Percentiles rank a stretch among this genome's conserved stretches.
Evolutionary conservation across 116 monocot genomes (phyloP).

Genomic region (Papilionanthe hybrid): DNA sequence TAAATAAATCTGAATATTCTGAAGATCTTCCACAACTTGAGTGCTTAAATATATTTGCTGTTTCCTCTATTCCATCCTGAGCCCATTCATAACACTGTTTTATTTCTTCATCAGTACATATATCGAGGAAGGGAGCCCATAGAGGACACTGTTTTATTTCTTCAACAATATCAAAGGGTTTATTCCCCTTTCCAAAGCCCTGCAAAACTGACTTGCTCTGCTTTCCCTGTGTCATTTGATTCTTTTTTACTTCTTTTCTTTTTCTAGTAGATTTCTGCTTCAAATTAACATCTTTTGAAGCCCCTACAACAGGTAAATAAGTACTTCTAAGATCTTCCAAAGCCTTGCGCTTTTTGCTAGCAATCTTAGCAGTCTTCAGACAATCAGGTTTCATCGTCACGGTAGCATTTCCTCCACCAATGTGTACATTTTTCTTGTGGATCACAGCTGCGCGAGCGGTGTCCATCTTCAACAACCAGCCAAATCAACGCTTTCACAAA

Average conservation of each 20-base stretch:
- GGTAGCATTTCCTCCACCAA: constrained; percentile 3
- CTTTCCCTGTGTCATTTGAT: no score
- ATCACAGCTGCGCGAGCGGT: no score
- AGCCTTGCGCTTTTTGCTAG: constrained; percentile 10
- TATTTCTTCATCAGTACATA: not conserved
- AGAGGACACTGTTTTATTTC: no score
- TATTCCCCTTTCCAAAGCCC: not conserved
- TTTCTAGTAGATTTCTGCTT: constrained; percentile 3
- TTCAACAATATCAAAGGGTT: not conserved
- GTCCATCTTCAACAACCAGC: no score
- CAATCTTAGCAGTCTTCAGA: not conserved
- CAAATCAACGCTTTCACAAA: no score
- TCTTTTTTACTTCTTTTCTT: not conserved
- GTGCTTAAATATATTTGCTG: no score
- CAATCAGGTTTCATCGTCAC: not conserved
- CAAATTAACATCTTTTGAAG: constrained; percentile 4
- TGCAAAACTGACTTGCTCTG: not conserved
- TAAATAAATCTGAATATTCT: not conserved
- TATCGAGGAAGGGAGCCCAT: not conserved
- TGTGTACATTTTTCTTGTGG: no score
- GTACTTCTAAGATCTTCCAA: constrained; percentile 4
- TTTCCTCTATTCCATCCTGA: not conserved
- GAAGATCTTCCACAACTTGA: not conserved
- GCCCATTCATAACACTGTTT: no score
- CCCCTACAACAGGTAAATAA: not conserved